Evolutionary conservation across 352 stramenopile species (phyloP).

Genomic region (Globisporangium emineosum): DNA sequence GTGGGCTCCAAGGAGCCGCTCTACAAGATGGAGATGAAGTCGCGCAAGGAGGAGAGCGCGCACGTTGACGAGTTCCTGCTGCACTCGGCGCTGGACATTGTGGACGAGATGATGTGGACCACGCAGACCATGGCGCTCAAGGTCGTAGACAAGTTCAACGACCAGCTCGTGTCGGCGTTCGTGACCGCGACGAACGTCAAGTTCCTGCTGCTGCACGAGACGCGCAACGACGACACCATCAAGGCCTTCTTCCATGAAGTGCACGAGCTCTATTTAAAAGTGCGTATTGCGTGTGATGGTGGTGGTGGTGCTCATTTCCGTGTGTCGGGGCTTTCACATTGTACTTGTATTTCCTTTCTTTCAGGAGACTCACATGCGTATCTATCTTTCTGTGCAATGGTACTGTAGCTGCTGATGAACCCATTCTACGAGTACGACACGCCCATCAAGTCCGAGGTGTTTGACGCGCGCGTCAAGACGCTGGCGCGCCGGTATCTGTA

Average conservation of each 20-base stretch:
- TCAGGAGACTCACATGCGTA: constrained; percentile 12
- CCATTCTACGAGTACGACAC: constrained; percentile 96
- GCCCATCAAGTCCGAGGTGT: constrained; percentile 91
- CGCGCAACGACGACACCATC: constrained; percentile 93
- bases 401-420: constrained; percentile 91
- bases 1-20: constrained; percentile 84
- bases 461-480: constrained; percentile 90
- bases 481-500: constrained; percentile 88
- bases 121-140: constrained; percentile 92
- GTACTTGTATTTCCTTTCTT: background rate
- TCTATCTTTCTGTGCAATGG: constrained; percentile 6
- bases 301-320: background rate
- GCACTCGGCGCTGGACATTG: constrained; percentile 96
- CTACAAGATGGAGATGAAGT: constrained; percentile 87
- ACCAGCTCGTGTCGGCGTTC: constrained; percentile 96
- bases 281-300: constrained; percentile 25
- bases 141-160: constrained; percentile 95
- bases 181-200: constrained; percentile 94
- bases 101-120: constrained; percentile 95
- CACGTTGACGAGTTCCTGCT: constrained; percentile 97
- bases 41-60: constrained; percentile 77
- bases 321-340: background rate
- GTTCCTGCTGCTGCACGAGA: constrained; percentile 95
- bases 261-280: constrained; percentile 97
- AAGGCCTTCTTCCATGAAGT: constrained; percentile 97